Evolutionary conservation across 23 red algal species (phyloP), one percentile per base, ranked within the genome.

Genomic region (Gracilariopsis chorda): DNA sequence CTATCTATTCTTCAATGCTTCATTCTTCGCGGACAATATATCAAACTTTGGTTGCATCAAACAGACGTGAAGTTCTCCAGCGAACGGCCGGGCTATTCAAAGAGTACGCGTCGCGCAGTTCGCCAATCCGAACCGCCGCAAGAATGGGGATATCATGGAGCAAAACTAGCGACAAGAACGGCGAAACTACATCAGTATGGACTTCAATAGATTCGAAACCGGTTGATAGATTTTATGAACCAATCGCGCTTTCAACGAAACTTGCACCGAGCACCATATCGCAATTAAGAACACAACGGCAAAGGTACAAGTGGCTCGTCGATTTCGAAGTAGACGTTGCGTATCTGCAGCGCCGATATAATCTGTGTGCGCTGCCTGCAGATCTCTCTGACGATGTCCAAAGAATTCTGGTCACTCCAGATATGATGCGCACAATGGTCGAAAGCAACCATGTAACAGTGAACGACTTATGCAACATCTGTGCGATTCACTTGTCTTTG

Each of bases 161-260:
- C 17, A 46, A 3, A 23, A 46, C 5, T 28, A 73, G 29, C 28
- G 67, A 73, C 6, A 24, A 6, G 11, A 24, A 24, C 29, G 67
- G 47, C 47, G 17, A 25, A 6, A 12, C 12, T 21, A 73, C 36
- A 42, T 42, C 67, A 46, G 67, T 45, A 25, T 73, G 67, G 67
- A 73, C 67, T 73, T 73, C 67, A 73, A 73, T 73, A 47, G 67
- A 73, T 24, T 73, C 67, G 3, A 73, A 73, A 23, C 40, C 67
- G 12, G 67, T 73, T 0, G 67, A 73, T 37, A 73, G 47, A 42
- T 12, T 73, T 11, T 73, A 73, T 23, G 67, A 73, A 12, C 67
- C 67, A 5, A 73, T 73, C 28, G 67, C 67, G 14, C 42, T 73
- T 39, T 73, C 67, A 28, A 46, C 32, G 67, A 73, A 23, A 73